Base-by-base conservation (phyloP, 768 basidiomycete species). In the Hebeloma cylindrosporum region DNA sequence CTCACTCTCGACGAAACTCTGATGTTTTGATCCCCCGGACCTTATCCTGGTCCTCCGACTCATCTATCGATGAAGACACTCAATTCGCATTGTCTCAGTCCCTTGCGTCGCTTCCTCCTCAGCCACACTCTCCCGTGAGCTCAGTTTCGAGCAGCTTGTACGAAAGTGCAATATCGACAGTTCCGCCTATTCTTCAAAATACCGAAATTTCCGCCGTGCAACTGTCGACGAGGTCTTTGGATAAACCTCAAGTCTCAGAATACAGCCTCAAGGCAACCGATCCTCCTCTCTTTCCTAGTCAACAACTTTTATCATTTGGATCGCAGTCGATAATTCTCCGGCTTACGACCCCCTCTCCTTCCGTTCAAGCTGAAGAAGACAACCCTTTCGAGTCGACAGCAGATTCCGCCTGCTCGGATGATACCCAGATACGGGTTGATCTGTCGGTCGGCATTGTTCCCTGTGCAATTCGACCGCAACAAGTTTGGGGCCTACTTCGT, bases 61-160 rank as follows among this genome's bases (percentile, higher is more conserved):
- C 81, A 5, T 80, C 78, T 23, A 59, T 86, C 27, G 86, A 89
- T 49, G 84, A 87, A 53, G 78, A 80, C 22, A 71, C 76, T 5
- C 77, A 78, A 34, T 64, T 79, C 56, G 67, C 75, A 41, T 88
- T 90, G 86, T 84, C 85, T 5, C 85, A 88, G 59, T 90, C 88
- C 4, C 68, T 88, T 25, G 82, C 74, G 2, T 72, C 65, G 40
- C 69, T 92, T 27, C 84, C 79, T 29, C 76, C 72, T 9, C 60
- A 69, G 31, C 43, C 74, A 7, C 53, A 54, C 5, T 79, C 72
- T n/a, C 69, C 74, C 13, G 53, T 68, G 36, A 65, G 61, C 28
- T 81, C 83, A 14, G 64, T 75, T 36, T 63, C 73, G 4, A 79
- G 79, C 53, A 90, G 83, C 64, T 79, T 92, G 74, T 93, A 91